Conservation (phyloP, 192 early-diverging fungal genomes). For the Gryganskiella cystojenkinii region DNA sequence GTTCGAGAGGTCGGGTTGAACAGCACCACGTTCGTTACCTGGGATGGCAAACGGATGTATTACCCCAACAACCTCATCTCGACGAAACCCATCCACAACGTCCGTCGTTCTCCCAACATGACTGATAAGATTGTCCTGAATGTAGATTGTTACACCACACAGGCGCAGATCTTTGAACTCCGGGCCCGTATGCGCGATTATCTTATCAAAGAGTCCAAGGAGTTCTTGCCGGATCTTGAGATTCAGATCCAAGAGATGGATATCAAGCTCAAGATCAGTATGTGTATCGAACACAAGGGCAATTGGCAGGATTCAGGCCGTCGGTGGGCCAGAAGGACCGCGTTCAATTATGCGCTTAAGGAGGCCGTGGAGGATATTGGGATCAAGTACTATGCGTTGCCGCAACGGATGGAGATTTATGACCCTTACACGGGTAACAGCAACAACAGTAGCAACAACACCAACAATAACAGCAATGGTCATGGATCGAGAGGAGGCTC, state of each 20-base stretch:
- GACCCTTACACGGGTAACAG: too few relatives aligned
- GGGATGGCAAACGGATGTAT: slow-evolving; percentile 85
- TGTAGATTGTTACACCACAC: slow-evolving; percentile 78
- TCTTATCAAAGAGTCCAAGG: slow-evolving; percentile 66
- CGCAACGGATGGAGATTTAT: slow-evolving; percentile 37
- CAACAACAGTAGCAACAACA: too few relatives aligned
- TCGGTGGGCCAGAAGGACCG: slow-evolving; percentile 42
- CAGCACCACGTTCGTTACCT: slow-evolving; percentile 82
- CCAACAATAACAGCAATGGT: background rate
- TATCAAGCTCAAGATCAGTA: slow-evolving; percentile 69
- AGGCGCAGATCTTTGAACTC: slow-evolving; percentile 71
- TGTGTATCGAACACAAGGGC: slow-evolving; percentile 78
- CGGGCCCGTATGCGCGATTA: slow-evolving; percentile 73
- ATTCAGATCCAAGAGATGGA: slow-evolving; percentile 71
- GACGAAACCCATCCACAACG: slow-evolving; percentile 74
- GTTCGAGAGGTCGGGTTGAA: slow-evolving; percentile 84
- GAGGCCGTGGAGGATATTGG: slow-evolving; percentile 50
- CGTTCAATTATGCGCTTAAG: slow-evolving; percentile 49
- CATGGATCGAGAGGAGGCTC: background rate
- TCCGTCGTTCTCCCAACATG: slow-evolving; percentile 72
- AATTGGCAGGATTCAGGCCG: slow-evolving; percentile 84
- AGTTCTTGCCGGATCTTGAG: slow-evolving; percentile 62
- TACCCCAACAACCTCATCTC: slow-evolving; percentile 76
- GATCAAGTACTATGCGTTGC: slow-evolving; percentile 41
- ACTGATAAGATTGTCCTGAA: slow-evolving; percentile 60